Evolutionary conservation across 1,284 basidiomycete genomes (phyloP).

Genomic region (Tetrapyrgos nigripes): DNA sequence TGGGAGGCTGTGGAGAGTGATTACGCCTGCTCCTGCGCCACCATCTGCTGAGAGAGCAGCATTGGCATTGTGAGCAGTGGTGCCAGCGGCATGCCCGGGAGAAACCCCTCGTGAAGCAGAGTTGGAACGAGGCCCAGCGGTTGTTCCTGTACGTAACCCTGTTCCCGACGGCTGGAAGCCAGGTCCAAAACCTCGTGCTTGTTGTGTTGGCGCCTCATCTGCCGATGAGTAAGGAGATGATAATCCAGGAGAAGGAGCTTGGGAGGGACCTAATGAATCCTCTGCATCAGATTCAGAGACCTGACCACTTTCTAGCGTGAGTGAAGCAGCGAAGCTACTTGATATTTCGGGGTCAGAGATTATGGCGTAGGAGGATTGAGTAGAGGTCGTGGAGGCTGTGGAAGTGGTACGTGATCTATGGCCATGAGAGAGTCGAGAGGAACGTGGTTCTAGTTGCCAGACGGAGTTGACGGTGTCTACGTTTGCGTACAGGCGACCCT

Average conservation of each 20-base stretch:
- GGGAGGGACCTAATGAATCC: constrained; percentile 57
- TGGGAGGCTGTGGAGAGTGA: constrained; percentile 52
- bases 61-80: too few species aligned
- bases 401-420: constrained; percentile 73
- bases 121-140: constrained; percentile 26
- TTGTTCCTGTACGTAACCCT: constrained; percentile 9
- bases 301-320: constrained; percentile 73
- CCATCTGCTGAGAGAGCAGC: too few species aligned
- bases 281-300: constrained; percentile 71
- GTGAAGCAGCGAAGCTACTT: constrained; percentile 80
- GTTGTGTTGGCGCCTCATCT: constrained; percentile 4
- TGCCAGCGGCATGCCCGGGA: constrained; percentile 46
- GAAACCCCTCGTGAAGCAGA: constrained; percentile 60
- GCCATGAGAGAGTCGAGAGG: constrained; percentile 49
- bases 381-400: constrained; percentile 66
- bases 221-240: constrained; percentile 57
- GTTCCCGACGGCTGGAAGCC: constrained; percentile 23
- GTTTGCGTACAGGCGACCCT: constrained; percentile 75
- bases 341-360: constrained; percentile 81
- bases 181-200: constrained; percentile 7
- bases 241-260: constrained; percentile 46
- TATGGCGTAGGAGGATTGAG: constrained; percentile 78
- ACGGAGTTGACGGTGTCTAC: constrained; percentile 67
- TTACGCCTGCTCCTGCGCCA: too few species aligned
- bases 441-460: constrained; percentile 79